A percentile compares a stretch with the other conserved stretches of the same genome.
These are phyloP conservation scores for Colletotrichum spinosum DNA, from an alignment of 2,329 filamentous ascomycete species.

Conservation along the genomic window DNA sequence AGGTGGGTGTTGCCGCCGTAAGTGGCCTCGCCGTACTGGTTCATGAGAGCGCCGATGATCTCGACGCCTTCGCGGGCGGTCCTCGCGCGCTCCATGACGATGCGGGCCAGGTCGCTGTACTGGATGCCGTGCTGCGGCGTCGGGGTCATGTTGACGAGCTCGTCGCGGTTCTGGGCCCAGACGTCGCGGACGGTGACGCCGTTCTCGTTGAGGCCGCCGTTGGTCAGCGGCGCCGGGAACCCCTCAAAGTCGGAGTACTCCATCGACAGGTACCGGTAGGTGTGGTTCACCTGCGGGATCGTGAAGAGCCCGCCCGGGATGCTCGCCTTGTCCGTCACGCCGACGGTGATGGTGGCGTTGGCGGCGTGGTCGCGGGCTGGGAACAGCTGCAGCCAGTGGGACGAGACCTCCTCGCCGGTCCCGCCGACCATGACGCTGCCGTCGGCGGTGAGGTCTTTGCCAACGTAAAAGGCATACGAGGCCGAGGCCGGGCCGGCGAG, in stretches of 20 bases:
- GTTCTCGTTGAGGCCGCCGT: conserved; percentile 56
- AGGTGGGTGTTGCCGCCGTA: conserved; percentile 57
- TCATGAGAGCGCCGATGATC: conserved; percentile 53
- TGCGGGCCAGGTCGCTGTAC: conserved; percentile 54
- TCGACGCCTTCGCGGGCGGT: conserved; percentile 55
- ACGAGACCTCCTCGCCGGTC: conserved; percentile 60
- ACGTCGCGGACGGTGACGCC: conserved; percentile 55
- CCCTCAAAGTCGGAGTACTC: conserved; percentile 53
- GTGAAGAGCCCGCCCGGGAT: conserved; percentile 45
- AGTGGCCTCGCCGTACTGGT: conserved; percentile 53
- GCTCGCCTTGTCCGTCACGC: conserved; percentile 52
- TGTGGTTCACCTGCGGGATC: conserved; percentile 43
- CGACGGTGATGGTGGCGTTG: conserved; percentile 55
- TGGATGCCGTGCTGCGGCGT: conserved; percentile 53
- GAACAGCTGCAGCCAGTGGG: conserved; percentile 60
- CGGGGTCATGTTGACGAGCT: conserved; percentile 54
- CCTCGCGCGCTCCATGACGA: conserved; percentile 53
- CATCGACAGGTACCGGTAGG: conserved; percentile 44
- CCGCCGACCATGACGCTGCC: conserved; percentile 57
- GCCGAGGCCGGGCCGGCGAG: conserved; percentile 42
- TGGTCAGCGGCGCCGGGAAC: conserved; percentile 55
- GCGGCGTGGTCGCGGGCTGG: conserved; percentile 52
- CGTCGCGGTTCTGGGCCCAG: conserved; percentile 53
- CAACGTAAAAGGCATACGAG: conserved; percentile 62
- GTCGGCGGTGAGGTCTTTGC: conserved; percentile 56